Percentiles rank a stretch among this genome's conserved stretches.
Evolutionary conservation across 2,329 filamentous ascomycete species (phyloP).

Genomic region (Aspergillus terreus): DNA sequence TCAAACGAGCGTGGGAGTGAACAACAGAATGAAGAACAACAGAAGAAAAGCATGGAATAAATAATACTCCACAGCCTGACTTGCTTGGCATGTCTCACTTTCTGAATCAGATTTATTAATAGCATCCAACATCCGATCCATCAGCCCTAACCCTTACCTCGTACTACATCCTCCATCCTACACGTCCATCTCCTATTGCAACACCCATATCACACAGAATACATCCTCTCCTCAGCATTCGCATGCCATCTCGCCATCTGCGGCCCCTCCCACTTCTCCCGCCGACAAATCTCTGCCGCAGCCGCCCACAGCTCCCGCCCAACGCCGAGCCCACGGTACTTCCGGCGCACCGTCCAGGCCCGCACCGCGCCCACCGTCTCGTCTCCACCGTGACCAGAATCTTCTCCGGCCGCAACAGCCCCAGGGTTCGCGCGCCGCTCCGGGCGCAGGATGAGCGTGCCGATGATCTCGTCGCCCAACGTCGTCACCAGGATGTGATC

Average conservation of each 20-base stretch:
- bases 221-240: constrained; percentile 53
- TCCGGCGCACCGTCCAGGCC: constrained; percentile 73
- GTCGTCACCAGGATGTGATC: constrained; percentile 57
- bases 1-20: not conserved
- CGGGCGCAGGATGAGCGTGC: constrained; percentile 58
- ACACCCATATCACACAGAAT: too few species aligned
- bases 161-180: too few species aligned
- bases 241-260: constrained; percentile 71
- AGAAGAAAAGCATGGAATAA: not conserved
- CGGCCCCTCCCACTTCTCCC: constrained; percentile 64
- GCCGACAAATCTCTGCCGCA: constrained; percentile 64
- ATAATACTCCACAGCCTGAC: not conserved
- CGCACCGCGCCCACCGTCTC: constrained; percentile 54
- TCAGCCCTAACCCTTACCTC: too few species aligned
- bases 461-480: constrained; percentile 63
- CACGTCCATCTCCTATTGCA: too few species aligned
- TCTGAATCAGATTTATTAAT: not conserved
- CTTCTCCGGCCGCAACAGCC: not conserved
- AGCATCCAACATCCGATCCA: not conserved
- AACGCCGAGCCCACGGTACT: constrained; percentile 68
- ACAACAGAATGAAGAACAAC: too few species aligned
- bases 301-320: constrained; percentile 70
- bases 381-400: not conserved
- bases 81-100: not conserved
- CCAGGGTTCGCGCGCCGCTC: not conserved